These are phyloP conservation scores for Vanderwaltozyma yarrowii DNA, from an alignment of 805 yeast species.

Conservation along the genomic window DNA sequence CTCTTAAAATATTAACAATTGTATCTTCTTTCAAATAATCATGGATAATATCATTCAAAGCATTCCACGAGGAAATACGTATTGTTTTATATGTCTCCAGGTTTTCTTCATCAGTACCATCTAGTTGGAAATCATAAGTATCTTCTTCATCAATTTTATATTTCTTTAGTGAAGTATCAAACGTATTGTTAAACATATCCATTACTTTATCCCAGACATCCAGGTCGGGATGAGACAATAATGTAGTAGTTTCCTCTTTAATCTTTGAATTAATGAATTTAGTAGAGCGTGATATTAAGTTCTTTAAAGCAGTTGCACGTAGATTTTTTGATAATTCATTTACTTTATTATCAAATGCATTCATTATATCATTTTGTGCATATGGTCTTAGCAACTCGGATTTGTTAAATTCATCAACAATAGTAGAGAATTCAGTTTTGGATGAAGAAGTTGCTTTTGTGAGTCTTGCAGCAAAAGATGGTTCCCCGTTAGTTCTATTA, in stretches of 20 bases:
- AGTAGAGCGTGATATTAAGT: constrained; percentile 33
- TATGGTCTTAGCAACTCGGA: constrained; percentile 1
- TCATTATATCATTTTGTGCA: constrained; percentile 1
- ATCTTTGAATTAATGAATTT: constrained; percentile 40
- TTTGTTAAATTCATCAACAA: constrained; percentile 14
- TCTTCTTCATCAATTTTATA: constrained; percentile 14
- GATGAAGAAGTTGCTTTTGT: background rate
- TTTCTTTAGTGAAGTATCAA: constrained; percentile 25
- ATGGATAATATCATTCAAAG: constrained; percentile 46
- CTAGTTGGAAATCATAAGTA: constrained; percentile 55
- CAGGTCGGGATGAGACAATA: constrained; percentile 39
- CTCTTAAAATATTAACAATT: constrained; percentile 56
- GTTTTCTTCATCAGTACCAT: constrained; percentile 39
- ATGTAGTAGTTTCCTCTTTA: constrained; percentile 40
- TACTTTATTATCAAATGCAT: constrained; percentile 15
- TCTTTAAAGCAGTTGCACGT: constrained; percentile 33
- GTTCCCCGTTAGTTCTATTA: constrained; percentile 20
- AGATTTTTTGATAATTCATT: constrained; percentile 25
- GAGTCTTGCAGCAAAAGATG: constrained; percentile 25
- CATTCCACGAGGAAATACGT: constrained; percentile 52
- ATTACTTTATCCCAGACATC: constrained; percentile 55
- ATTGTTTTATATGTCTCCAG: constrained; percentile 34
- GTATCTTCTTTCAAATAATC: constrained; percentile 59
- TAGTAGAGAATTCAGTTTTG: background rate
- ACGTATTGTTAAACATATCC: constrained; percentile 32